Evolutionary conservation across 352 stramenopile genomes (phyloP), one percentile per base, ranked within the genome.

Genomic region (Globisporangium sylvaticum): DNA sequence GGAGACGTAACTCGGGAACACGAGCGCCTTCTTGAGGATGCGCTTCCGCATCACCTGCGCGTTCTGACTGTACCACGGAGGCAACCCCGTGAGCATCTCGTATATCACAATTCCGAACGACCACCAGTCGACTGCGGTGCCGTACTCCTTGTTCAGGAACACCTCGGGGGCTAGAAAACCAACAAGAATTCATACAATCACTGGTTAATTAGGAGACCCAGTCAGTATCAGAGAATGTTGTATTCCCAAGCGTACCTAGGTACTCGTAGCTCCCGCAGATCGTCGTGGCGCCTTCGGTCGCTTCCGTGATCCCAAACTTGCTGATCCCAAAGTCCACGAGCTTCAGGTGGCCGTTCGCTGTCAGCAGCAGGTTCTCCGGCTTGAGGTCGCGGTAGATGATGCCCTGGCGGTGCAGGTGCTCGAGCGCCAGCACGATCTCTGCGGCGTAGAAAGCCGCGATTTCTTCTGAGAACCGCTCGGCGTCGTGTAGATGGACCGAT

Each of bases 331-430:
- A 95, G 67, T 95, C 87, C 10, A 91, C 83, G 8, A 95, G 76
- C 64, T 92, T 94, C 1, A 93, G 42, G 44, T 93, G 87, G 7
- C 87, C 87, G 57, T 82, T 67, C 34, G 67, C 80, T 0, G 80
- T 87, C 8, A 94, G 71, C 18, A 94, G 66, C 31, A 94, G 67
- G 57, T 94, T 92, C 58, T 94, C 82, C 7, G 85, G 84, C 59
- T 96, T 96, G 29, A 95, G 71, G 67, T 96, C 87, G 31, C 88
- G 74, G 65, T 95, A 92, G 32, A 92, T 69, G 61, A 96, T 91
- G 32, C 87, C 88, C 32, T 94, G 88, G 25, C 85, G 86, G 39
- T 96, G 88, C 25, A 96, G 61, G 62, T 96, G 86, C 62, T 93
- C 84, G 10, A 96, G 71, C 8, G 87, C 88, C 6, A 94, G 64